Evolutionary conservation across 148 eudicot species (phyloP), one percentile per base, ranked within the genome.

Genomic region (Chenopodium album): DNA sequence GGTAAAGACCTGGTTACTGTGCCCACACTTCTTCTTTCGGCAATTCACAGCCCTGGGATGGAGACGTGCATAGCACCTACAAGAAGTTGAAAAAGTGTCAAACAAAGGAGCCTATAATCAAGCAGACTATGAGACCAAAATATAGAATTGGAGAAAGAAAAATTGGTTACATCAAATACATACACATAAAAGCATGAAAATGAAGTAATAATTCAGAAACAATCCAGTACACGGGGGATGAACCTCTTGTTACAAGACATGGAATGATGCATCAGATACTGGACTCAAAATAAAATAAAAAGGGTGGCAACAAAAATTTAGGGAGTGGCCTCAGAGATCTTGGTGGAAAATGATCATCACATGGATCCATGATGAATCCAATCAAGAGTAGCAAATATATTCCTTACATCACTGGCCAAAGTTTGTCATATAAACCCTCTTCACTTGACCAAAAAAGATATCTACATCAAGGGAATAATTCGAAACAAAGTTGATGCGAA

Each of bases 11-110:
- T 84, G 78, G 46, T 72, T 84, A 73, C 78, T 84, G 68, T 84
- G 84, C 3, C 87, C 87, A 77, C 84, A 84, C 75, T 80, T 84
- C 87, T 80, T 84, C 84, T 84, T 84, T 22, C 84, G 26, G 78
- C 87, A 84, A 32, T 84, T 77, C 59, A 71, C 83, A 48, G 87
- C 87, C 73, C 83, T 80, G 5, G 78, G 77, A 69, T 81, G 87
- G 17, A 84, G 32, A 1, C 87, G 77, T 64, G 84, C 87, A 52
- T 81, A 84, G 81, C 86, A 84, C 78, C 84, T 81, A 34, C 34
- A 8, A 23, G 12, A 47, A 26, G 13, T 65, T 2, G 14, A n/a
- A 16, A 9, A 56, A 16, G n/a, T 4, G 4, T 8, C 44, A 29
- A 17, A 8, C 22, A 56, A 19, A 17, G 10, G 34, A 48, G 17